Base-by-base conservation (phyloP, 192 early-diverging fungal species). In the Backusella macrospora region DNA sequence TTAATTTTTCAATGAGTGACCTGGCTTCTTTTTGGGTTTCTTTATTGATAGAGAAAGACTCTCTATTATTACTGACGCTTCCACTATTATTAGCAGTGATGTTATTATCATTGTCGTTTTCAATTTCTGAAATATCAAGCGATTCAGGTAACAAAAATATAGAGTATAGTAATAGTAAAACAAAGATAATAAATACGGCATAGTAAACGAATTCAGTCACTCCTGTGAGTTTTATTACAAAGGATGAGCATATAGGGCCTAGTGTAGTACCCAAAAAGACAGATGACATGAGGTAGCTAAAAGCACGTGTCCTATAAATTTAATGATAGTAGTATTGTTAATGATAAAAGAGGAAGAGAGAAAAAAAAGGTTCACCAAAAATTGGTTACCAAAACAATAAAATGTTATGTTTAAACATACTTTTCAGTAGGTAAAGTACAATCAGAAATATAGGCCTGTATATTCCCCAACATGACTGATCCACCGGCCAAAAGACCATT, bases 391-490 rank as follows among this genome's bases (percentile, higher is more conserved):
- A 34, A 1, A 26, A 59, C 3, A 59, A 59, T 23, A 4, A 43
- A 59, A 26, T 21, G 13, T 12, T 26, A 12, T 14, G 0, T 14
- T 14, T 46, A 14, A 0, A 46, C 3, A 46, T 52, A 78, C 76
- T 75, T 76, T 29, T 39, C 55, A 21, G 29, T 23, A 40, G 71
- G 71, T 10, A 42, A 16, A 10, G 79, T 81, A 46, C 62, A 73
- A 45, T 81, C 79, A 29, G 79, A 74, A 6, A 81, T 52, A 44
- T 81, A 81, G 8, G 79, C 75, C n/a, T 81, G 75, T 26, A 44
- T 65, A 5, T 74, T 65, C 14, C 74, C 70, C 14, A 76, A 42
- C 12, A 73, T 29, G n/a, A 69, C 73, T 6, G 42, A 38, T 37
- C 68, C 71, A 47, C 79, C 75, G 5, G 67, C 75, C 10, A 77